Percentiles rank a stretch among this genome's conserved stretches.
phyloP scores from a whole-genome alignment of 495 filamentous ascomycete genomes.

The Pseudomonodictys pantanalensis region DNA sequence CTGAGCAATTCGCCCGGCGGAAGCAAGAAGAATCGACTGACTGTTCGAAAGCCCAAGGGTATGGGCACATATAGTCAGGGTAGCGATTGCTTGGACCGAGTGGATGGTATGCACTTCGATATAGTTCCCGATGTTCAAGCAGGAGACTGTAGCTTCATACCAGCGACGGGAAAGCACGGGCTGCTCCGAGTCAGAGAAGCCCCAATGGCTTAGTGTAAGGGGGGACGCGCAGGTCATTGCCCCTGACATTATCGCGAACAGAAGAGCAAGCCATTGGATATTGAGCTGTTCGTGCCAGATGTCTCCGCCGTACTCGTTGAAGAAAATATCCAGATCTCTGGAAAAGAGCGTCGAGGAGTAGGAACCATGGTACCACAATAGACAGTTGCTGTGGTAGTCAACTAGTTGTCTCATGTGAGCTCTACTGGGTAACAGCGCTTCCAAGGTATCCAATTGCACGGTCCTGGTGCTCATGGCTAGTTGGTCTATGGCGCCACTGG shows the following conservation, averaged over 20 bases:
- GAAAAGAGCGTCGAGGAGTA: slow-evolving; percentile 3
- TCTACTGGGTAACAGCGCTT: slow-evolving; percentile 7
- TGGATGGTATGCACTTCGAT: slow-evolving; percentile 7
- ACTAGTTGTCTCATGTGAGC: slow-evolving; percentile 3
- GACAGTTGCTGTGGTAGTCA: slow-evolving; percentile 4
- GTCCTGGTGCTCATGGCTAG: not conserved
- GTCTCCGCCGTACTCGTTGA: not conserved
- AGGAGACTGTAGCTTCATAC: slow-evolving; percentile 10
- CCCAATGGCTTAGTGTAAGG: slow-evolving; percentile 1
- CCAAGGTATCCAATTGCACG: not conserved
- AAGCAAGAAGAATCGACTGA: slow-evolving; percentile 9
- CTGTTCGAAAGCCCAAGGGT: not conserved
- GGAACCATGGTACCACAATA: slow-evolving; percentile 20
- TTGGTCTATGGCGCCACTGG: not conserved
- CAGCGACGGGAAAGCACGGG: not conserved
- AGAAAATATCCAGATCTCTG: not conserved
- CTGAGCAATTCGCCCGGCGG: slow-evolving; percentile 10
- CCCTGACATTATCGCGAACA: slow-evolving; percentile 13
- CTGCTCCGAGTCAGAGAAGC: slow-evolving; percentile 11
- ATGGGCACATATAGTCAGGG: slow-evolving; percentile 18
- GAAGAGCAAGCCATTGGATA: slow-evolving; percentile 18
- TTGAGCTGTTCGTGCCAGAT: not conserved
- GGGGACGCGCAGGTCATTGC: slow-evolving; percentile 7
- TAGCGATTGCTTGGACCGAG: slow-evolving; percentile 16
- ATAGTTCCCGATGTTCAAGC: slow-evolving; percentile 8